Evolutionary conservation across 108 stramenopile genomes (phyloP), one percentile per base, ranked within the genome.

Genomic region (Cyclotella sp.): DNA sequence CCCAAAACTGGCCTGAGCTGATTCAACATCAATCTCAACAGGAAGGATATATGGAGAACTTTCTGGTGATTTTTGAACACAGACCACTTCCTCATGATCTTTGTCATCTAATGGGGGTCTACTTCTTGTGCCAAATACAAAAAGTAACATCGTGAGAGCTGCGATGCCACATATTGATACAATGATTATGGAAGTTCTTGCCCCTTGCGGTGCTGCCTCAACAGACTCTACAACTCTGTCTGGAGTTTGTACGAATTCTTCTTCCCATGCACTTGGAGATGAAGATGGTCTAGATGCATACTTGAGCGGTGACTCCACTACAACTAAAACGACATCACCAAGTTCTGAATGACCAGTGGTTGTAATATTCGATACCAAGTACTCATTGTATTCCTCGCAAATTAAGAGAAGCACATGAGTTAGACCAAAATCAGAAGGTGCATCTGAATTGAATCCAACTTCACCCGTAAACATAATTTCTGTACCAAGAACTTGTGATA

Each of bases 361-460:
- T 46, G 57, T 60, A 24, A 77, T 69, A 28, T 69, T 52, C 16
- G 68, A 53, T 40, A 77, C 76, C 3, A 77, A 39, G 18, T 77
- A 58, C 59, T 77, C 40, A 47, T 70, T 77, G 52, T 52, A 53
- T 27, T 41, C 46, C 41, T 60, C 43, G 34, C 68, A 58, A 45
- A 63, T 51, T 27, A 49, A 55, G 47, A 68, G 40, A 22, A 77
- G 21, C 12, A 44, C 40, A n/a, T 70, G 34, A 27, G 58, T 41
- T 9, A 77, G 43, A 8, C 26, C 72, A 7, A 19, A 41, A 13
- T 60, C 44, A 22, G 72, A 34, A 14, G 72, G 72, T 1, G 72
- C 45, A 10, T 18, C 3, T 26, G 39, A 45, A 28, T 28, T 44
- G 47, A 72, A 72, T 16, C 26, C 40, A 62, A 62, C 47, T 19